Conservation (phyloP, 441 rosid species). For the Gossypium lobatum region DNA sequence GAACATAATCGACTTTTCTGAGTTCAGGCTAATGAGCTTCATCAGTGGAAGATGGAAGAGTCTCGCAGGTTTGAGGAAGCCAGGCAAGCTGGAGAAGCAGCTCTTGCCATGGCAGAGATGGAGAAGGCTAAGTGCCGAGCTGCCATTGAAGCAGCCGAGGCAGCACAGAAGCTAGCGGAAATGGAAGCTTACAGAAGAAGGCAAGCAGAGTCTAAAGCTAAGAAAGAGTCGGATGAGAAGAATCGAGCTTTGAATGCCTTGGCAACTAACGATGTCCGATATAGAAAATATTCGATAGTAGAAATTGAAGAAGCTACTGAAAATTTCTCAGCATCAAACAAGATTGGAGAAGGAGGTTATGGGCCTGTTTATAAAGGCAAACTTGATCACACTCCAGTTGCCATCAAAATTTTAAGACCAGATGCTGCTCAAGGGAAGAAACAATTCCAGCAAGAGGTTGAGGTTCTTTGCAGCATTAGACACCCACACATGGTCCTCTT, state of each 20-base stretch:
- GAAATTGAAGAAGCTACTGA: constrained; percentile 73
- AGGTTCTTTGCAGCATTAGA: constrained; percentile 59
- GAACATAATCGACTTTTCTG: neutral
- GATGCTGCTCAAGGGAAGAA: constrained; percentile 77
- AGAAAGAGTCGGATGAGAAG: constrained; percentile 49
- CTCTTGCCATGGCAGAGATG: constrained; percentile 57
- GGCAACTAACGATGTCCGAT: constrained; percentile 46
- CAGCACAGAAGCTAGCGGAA: constrained; percentile 60
- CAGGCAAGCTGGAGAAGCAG: constrained; percentile 56
- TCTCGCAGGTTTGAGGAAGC: constrained; percentile 53
- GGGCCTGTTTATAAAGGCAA: constrained; percentile 75
- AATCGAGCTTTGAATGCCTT: constrained; percentile 53
- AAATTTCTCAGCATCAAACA: constrained; percentile 32
- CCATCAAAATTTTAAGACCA: constrained; percentile 71
- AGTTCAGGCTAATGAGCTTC: constrained; percentile 56
- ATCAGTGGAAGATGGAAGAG: constrained; percentile 60
- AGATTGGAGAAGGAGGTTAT: constrained; percentile 82
- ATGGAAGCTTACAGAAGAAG: constrained; percentile 54
- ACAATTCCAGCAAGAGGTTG: constrained; percentile 79
- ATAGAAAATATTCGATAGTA: constrained; percentile 55
- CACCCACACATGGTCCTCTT: constrained; percentile 80
- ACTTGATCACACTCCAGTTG: constrained; percentile 73
- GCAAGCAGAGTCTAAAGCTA: constrained; percentile 54
- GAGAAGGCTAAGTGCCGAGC: constrained; percentile 71
- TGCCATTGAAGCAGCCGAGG: constrained; percentile 67